Conservation (phyloP, 2,329 filamentous ascomycete genomes). For the Didymella arachidicola region DNA sequence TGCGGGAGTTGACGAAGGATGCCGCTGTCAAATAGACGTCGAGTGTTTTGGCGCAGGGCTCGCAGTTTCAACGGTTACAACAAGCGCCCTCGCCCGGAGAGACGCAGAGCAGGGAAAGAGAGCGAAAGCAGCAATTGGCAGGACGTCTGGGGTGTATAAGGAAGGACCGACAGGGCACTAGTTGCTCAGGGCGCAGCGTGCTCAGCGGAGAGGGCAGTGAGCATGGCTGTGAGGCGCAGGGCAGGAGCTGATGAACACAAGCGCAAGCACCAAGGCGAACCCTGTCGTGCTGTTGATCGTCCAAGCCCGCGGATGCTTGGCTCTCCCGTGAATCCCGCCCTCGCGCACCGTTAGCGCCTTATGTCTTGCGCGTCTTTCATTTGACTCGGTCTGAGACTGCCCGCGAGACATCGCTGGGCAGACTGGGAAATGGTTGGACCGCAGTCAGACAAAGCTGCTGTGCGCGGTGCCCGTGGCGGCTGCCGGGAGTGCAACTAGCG, state of each 20-base stretch:
- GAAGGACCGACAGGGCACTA: conserved; percentile 20
- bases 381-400: conserved; percentile 9
- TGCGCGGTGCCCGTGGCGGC: conserved; percentile 11
- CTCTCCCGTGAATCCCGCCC: conserved; percentile 18
- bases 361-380: conserved; percentile 19
- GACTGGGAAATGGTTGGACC: neutral
- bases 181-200: conserved; percentile 24
- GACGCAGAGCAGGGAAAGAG: conserved; percentile 32
- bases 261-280: conserved; percentile 15
- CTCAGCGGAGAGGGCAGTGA: conserved; percentile 22
- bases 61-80: conserved; percentile 24
- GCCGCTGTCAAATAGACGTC: conserved; percentile 21
- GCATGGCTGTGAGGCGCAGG: conserved; percentile 25
- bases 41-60: conserved; percentile 23
- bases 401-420: conserved; percentile 3
- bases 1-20: conserved; percentile 19
- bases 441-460: conserved; percentile 2
- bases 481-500: conserved; percentile 16
- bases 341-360: conserved; percentile 15
- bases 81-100: conserved; percentile 42
- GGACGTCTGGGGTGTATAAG: conserved; percentile 21
- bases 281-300: conserved; percentile 19
- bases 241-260: conserved; percentile 23
- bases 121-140: conserved; percentile 17
- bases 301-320: conserved; percentile 21